Evolutionary conservation across 176 grass and related monocot species (phyloP).

Genomic region (Avena sativa): DNA sequence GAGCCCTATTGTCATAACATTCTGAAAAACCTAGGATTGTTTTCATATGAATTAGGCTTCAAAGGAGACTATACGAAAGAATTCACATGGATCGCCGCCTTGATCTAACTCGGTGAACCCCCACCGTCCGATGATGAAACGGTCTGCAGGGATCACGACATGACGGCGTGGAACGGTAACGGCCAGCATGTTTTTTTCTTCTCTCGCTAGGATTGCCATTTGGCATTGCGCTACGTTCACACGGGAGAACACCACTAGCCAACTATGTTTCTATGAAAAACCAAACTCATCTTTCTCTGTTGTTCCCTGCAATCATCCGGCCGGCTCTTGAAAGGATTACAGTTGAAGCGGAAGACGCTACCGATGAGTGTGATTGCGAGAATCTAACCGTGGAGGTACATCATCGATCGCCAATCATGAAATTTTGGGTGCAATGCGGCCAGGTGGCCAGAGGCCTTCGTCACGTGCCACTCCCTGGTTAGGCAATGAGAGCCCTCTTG

Average conservation of each 20-base stretch:
- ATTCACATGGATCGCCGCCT: neutral
- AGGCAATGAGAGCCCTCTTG: neutral
- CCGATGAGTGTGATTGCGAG: neutral
- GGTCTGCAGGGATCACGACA: too few species aligned
- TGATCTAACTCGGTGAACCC: neutral
- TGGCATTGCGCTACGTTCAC: neutral
- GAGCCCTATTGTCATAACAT: neutral
- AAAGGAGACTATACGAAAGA: too few species aligned
- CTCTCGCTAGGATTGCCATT: neutral
- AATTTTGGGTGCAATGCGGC: neutral
- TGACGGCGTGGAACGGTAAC: too few species aligned
- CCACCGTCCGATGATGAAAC: too few species aligned
- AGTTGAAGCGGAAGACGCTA: neutral
- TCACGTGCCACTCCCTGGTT: too few species aligned
- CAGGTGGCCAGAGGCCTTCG: neutral
- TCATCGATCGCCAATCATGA: slow-evolving; percentile 23
- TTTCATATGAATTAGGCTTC: too few species aligned
- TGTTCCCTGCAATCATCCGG: neutral
- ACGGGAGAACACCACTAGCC: neutral
- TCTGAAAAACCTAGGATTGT: neutral
- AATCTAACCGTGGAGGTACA: neutral
- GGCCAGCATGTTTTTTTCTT: too few species aligned
- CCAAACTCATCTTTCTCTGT: neutral
- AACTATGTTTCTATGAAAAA: too few species aligned
- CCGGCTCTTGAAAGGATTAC: neutral